Conservation (phyloP, 352 stramenopile species). For the Phytophthora syringae region DNA sequence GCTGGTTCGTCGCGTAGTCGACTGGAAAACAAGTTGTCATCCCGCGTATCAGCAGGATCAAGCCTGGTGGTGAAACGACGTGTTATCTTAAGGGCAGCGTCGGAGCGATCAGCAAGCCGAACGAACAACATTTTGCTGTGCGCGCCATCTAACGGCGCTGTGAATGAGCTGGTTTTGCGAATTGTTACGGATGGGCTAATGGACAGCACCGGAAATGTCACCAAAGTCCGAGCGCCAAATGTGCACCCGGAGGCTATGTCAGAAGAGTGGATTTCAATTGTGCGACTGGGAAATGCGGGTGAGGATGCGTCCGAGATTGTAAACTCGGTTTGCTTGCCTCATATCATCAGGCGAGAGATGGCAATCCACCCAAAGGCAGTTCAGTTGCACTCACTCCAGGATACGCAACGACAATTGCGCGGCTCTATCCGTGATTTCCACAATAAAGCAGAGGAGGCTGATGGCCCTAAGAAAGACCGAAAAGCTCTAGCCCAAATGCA, state of each 20-base stretch:
- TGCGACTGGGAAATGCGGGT: conserved; percentile 79
- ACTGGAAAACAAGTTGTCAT: conserved; percentile 72
- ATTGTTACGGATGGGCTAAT: conserved; percentile 87
- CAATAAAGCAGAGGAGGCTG: conserved; percentile 56
- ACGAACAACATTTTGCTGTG: conserved; percentile 84
- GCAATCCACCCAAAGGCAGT: conserved; percentile 84
- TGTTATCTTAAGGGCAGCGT: conserved; percentile 50
- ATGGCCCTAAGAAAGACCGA: conserved; percentile 43
- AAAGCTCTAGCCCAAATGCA: conserved; percentile 80
- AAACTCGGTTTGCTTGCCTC: conserved; percentile 77
- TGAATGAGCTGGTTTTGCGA: conserved; percentile 90
- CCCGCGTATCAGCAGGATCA: conserved; percentile 23
- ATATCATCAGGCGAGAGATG: conserved; percentile 85
- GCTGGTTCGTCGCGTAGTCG: conserved; percentile 56
- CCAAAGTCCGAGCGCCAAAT: conserved; percentile 71
- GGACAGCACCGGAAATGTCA: conserved; percentile 55
- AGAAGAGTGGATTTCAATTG: conserved; percentile 72
- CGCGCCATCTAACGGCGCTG: conserved; percentile 91
- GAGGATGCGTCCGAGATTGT: conserved; percentile 78
- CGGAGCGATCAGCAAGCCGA: conserved; percentile 29
- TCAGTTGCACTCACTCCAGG: conserved; percentile 62
- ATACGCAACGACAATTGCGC: conserved; percentile 68
- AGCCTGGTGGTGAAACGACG: conserved; percentile 56
- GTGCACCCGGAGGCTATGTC: conserved; percentile 59
- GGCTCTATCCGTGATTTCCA: conserved; percentile 80